Base-by-base conservation (phyloP, 805 yeast genomes). In the Barnettozyma wickerhamii region DNA sequence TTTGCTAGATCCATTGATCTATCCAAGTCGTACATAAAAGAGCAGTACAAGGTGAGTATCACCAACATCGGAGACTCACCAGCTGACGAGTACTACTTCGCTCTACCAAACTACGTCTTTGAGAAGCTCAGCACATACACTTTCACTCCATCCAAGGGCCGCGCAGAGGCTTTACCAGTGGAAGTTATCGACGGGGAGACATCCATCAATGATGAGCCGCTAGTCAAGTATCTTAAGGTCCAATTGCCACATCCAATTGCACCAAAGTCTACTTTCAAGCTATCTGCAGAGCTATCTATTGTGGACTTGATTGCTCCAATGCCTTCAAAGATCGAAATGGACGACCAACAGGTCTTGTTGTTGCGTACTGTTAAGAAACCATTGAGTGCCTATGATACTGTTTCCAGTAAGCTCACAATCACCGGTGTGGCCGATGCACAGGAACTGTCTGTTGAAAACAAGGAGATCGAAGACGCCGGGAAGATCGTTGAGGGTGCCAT, bases 161-260 rank as follows among this genome's bases (percentile, higher is more conserved):
- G 27, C 10, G 19, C 30, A 4, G 28, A 19, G 7, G 35, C 37
- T 2, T 30, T 46, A 17, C 40, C 44, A 30, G 45, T 62, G 34
- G 62, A 59, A 35, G 42, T 63, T 19, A 50, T 61, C 21, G 55
- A 54, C 12, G 55, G 54, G 33, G 50, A 36, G 18, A 48, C 47
- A 10, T 37, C 21, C 12, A 51, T 53, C 7, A 59, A 55, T 40
- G 64, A 62, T 10, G 38, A 45, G 10, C 45, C 52, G 7, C 36
- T 47, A 19, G 45, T 66, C 38, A 59, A 56, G 21, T 73, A 68
- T 55, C 80, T 74, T 59, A 60, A 65, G 42, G 46, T 87, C 23
- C 59, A 55, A 27, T 64, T 89, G 37, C 84, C 86, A 10, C 67
- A 68, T 33, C 84, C 93, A 30, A 64, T 90, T 41, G 73, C 82